phyloP scores from a whole-genome alignment of 768 basidiomycete genomes.

The Mycena metata region DNA sequence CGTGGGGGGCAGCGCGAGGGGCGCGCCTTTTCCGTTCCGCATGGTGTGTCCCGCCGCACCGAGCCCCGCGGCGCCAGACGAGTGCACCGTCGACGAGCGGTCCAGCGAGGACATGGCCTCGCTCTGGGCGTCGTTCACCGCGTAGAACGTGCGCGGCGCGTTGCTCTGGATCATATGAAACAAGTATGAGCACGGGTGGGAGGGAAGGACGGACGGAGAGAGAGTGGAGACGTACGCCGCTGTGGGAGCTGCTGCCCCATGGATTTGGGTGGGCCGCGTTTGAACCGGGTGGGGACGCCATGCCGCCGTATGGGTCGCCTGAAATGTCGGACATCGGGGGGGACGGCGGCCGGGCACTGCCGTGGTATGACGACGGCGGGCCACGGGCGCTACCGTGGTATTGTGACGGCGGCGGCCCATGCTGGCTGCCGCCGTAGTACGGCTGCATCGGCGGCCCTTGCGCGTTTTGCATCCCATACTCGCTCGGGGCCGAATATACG shows the following conservation, averaged over 20 bases:
- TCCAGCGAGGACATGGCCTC: constrained; percentile 14
- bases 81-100: constrained; percentile 24
- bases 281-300: not conserved
- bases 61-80: constrained; percentile 33
- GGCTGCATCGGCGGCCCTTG: constrained; percentile 2
- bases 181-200: no score
- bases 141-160: constrained; percentile 12
- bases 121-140: constrained; percentile 23
- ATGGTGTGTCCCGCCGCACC: constrained; percentile 12
- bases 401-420: not conserved
- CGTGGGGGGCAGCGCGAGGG: constrained; percentile 31
- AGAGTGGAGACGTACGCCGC: constrained; percentile 10
- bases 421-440: not conserved
- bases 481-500: no score
- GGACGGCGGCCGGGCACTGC: not conserved
- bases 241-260: not conserved
- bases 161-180: not conserved
- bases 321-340: constrained; percentile 1
- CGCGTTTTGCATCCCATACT: not conserved
- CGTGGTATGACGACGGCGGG: not conserved
- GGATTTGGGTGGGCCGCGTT: no score
- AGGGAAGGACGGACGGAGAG: not conserved
- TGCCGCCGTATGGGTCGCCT: constrained; percentile 12
- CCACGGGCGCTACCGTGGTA: not conserved
- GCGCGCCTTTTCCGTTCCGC: constrained; percentile 21